Conservation (phyloP, 139 green algal genomes). For the Klebsormidium nitens region DNA sequence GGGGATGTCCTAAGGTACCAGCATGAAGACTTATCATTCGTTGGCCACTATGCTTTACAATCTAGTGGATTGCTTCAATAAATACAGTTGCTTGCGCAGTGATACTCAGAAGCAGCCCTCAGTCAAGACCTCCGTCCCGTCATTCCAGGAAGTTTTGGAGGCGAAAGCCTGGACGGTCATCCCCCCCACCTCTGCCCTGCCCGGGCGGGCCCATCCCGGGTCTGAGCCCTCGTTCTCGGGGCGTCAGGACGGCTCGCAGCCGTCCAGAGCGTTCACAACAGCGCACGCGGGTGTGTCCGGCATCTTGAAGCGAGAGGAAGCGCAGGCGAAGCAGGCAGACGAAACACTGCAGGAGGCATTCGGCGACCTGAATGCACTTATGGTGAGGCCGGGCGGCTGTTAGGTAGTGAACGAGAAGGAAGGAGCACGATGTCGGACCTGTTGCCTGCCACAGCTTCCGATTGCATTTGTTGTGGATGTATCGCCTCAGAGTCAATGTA, state of each 20-base stretch:
- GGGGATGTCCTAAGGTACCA: too few relatives aligned
- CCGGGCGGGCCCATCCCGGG: not conserved
- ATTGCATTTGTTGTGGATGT: not conserved
- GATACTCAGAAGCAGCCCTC: not conserved
- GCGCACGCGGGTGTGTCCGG: conserved; percentile 30
- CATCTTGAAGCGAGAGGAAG: conserved; percentile 27
- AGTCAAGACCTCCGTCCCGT: conserved; percentile 1
- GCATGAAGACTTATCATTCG: too few relatives aligned
- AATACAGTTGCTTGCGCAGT: too few relatives aligned
- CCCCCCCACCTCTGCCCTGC: not conserved
- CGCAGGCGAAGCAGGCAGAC: conserved; percentile 9
- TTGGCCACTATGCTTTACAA: too few relatives aligned
- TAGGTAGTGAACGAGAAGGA: too few relatives aligned
- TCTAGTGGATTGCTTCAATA: too few relatives aligned
- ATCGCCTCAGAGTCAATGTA: not conserved
- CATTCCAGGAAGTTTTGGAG: conserved; percentile 14
- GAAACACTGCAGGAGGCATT: conserved; percentile 31
- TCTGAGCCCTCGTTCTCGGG: not conserved
- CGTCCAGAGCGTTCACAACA: conserved; percentile 19
- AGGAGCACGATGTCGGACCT: too few relatives aligned
- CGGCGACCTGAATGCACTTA: conserved; percentile 34
- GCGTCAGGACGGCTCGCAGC: not conserved
- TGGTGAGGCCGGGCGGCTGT: conserved; percentile 17
- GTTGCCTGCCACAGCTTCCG: too few relatives aligned
- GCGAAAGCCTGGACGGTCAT: conserved; percentile 7